phyloP scores from a whole-genome alignment of 2,329 filamentous ascomycete species.

The Clarireedia sp. region DNA sequence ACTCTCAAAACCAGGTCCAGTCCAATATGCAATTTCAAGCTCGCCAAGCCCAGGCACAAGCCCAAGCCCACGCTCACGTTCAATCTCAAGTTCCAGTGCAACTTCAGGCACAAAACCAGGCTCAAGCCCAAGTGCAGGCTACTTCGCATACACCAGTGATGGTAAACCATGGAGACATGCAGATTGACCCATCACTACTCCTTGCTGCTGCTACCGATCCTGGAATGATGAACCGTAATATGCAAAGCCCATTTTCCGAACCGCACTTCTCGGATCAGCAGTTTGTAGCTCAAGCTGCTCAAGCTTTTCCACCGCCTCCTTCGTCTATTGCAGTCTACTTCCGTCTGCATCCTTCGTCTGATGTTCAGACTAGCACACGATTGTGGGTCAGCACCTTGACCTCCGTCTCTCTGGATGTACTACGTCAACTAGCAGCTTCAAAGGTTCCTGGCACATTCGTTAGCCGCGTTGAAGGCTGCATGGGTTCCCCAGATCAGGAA shows the following conservation, averaged over 20 bases:
- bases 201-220: slow-evolving; percentile 39
- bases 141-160: slow-evolving; percentile 22
- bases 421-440: slow-evolving; percentile 51
- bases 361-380: slow-evolving; percentile 40
- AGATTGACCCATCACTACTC: slow-evolving; percentile 56
- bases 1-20: slow-evolving; percentile 22
- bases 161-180: slow-evolving; percentile 42
- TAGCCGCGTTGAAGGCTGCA: slow-evolving; percentile 56
- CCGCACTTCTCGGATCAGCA: slow-evolving; percentile 28
- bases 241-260: slow-evolving; percentile 27
- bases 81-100: slow-evolving; percentile 17
- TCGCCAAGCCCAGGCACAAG: slow-evolving; percentile 15
- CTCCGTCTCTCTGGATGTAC: slow-evolving; percentile 46
- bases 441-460: slow-evolving; percentile 55
- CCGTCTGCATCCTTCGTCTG: slow-evolving; percentile 58
- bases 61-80: slow-evolving; percentile 15
- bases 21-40: slow-evolving; percentile 9
- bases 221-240: slow-evolving; percentile 28
- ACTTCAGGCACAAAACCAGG: slow-evolving; percentile 17
- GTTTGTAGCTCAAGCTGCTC: slow-evolving; percentile 34
- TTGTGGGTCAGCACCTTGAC: slow-evolving; percentile 61
- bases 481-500: slow-evolving; percentile 48
- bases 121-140: slow-evolving; percentile 16
- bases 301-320: slow-evolving; percentile 28
- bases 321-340: slow-evolving; percentile 55